Percentiles rank a stretch among this genome's conserved stretches.
phyloP scores from a whole-genome alignment of 768 basidiomycete genomes.

The Hypholoma sublateritium region DNA sequence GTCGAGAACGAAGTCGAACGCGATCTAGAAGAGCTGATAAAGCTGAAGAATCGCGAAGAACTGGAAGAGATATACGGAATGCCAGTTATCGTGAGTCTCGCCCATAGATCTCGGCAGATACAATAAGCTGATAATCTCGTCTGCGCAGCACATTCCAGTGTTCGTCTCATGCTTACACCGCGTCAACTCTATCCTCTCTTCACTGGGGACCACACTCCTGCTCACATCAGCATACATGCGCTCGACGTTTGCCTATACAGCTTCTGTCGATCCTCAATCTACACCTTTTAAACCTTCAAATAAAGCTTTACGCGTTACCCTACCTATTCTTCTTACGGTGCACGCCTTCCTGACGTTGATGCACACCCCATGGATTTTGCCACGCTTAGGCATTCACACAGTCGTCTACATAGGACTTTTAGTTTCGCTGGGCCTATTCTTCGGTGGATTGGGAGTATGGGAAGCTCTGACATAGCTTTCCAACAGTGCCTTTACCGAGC shows the following conservation, averaged over 20 bases:
- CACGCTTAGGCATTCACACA: slow-evolving; percentile 72
- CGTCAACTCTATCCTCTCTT: slow-evolving; percentile 69
- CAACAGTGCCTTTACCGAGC: too few species aligned
- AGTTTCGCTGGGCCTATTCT: slow-evolving; percentile 66
- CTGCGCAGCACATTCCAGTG: slow-evolving; percentile 67
- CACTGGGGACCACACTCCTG: slow-evolving; percentile 64
- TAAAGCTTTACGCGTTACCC: slow-evolving; percentile 35
- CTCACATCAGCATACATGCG: slow-evolving; percentile 62
- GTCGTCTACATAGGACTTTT: slow-evolving; percentile 72
- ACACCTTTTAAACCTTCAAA: slow-evolving; percentile 25
- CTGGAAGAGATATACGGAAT: slow-evolving; percentile 78
- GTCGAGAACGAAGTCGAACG: slow-evolving; percentile 49
- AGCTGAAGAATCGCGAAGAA: slow-evolving; percentile 68
- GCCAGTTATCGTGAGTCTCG: slow-evolving; percentile 67
- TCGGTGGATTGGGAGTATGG: slow-evolving; percentile 75
- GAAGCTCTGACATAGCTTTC: slow-evolving; percentile 46
- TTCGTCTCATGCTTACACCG: slow-evolving; percentile 79
- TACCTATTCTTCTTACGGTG: slow-evolving; percentile 43
- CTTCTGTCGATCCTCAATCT: slow-evolving; percentile 12
- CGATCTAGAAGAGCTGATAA: slow-evolving; percentile 66
- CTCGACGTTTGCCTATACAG: slow-evolving; percentile 42
- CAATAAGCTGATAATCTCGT: slow-evolving; percentile 7
- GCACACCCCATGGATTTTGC: slow-evolving; percentile 67
- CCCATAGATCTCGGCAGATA: not conserved
- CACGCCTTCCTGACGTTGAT: slow-evolving; percentile 60